Base-by-base conservation (phyloP, 352 stramenopile genomes). In the Phytophthora fragariae region DNA sequence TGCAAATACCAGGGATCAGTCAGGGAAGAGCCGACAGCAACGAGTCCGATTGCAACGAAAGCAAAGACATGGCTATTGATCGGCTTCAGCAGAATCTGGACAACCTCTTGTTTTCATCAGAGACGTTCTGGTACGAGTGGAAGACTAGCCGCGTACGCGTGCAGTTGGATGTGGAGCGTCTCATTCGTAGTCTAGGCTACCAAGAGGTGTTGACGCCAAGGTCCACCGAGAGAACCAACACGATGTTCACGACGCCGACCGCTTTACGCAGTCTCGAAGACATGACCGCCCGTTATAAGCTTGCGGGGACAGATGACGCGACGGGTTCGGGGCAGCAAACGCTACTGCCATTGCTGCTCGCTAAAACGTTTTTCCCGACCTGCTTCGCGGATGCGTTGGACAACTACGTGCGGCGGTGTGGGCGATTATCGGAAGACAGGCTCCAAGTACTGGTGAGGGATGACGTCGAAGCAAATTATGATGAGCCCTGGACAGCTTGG, bases 41-140 rank as follows among this genome's bases (percentile, higher is more conserved):
- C 29, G n/a, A 56, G 11, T 11, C 21, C 55, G 47, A 21, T 24
- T 60, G 4, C 12, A 27, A 12, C 53, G 65, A 65, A 21, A 70
- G 7, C n/a, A 70, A 56, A 27, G 65, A 77, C 14, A 0, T 71
- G 35, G 39, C 17, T 5, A 39, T 71, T 29, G 24, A 39, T 10
- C 15, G 62, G 12, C 37, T 77, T 17, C 60, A 77, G 50, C 46
- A 56, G 24, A 49, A 39, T 3, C 5, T 71, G 5, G 65, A 77
- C 8, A 62, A 21, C 24, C 66, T 78, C 24, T 59, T 71, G 35
- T 62, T 21, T 3, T 27, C 63, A 0, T 70, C 73, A 0, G 81
- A 89, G 19, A 72, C 62, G 21, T n/a, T 84, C 2, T 92, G 84
- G 84, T 71, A 73, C 27, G 70, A 87, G 35, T 89, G 81, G 81